phyloP scores from a whole-genome alignment of 345 rosid genomes.

The Eucalyptus regnans region DNA sequence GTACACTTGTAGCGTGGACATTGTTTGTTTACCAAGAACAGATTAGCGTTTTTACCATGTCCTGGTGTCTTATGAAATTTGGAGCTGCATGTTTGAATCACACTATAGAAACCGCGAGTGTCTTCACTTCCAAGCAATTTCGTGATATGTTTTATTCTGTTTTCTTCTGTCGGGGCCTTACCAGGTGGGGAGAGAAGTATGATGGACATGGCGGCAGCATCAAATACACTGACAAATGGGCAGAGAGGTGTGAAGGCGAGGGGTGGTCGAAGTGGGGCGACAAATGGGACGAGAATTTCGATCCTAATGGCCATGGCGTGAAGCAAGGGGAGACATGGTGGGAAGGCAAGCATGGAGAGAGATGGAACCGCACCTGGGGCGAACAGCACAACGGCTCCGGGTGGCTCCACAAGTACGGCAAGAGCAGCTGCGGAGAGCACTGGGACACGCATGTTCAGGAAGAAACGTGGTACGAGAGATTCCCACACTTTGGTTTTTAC shows the following conservation, averaged over 20 bases:
- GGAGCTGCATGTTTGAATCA: not conserved
- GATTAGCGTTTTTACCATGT: not conserved
- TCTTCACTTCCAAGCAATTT: not conserved
- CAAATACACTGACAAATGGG: slow-evolving; percentile 97
- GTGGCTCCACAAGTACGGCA: slow-evolving; percentile 94
- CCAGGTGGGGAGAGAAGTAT: slow-evolving; percentile 92
- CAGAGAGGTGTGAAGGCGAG: slow-evolving; percentile 69
- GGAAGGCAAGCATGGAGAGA: slow-evolving; percentile 75
- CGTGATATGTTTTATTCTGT: not conserved
- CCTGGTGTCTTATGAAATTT: not conserved
- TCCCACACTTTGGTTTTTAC: slow-evolving; percentile 85
- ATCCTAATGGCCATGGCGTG: slow-evolving; percentile 62
- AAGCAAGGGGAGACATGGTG: slow-evolving; percentile 98
- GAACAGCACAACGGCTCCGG: slow-evolving; percentile 86
- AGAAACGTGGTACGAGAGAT: slow-evolving; percentile 93
- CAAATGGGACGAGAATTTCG: slow-evolving; percentile 94
- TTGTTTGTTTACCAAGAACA: not conserved
- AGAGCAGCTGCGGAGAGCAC: slow-evolving; percentile 92
- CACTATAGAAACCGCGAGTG: not conserved
- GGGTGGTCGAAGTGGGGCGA: slow-evolving; percentile 98
- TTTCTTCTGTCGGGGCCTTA: not conserved
- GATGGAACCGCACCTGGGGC: slow-evolving; percentile 96
- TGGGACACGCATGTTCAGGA: slow-evolving; percentile 75
- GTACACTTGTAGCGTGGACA: not conserved
- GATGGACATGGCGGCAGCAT: slow-evolving; percentile 84